Base-by-base conservation (phyloP, 192 early-diverging fungal species). In the Backusella sp. region DNA sequence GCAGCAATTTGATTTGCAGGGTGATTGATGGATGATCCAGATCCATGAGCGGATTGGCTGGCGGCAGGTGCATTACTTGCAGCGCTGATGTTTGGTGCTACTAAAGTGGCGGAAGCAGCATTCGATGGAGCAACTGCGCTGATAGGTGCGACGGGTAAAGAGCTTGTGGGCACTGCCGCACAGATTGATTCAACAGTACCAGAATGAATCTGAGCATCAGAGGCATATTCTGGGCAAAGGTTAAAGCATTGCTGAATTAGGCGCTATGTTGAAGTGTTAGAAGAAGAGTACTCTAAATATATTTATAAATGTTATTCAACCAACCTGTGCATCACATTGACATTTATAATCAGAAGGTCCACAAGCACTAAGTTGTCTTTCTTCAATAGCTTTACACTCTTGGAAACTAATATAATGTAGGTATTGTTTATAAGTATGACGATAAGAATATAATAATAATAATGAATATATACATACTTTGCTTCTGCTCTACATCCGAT, bases 171-270 rank as follows among this genome's bases (percentile, higher is more conserved):
- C 9, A 79, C 73, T 6, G 77, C 77, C 26, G 73, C 34, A 44
- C 77, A 79, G 30, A 79, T 79, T 4, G 46, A 35, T 9, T 74
- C 39, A 23, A 74, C 67, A 4, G 73, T 79, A 26, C 73, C 73
- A 14, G 59, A 26, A 28, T 79, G 77, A 21, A 70, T 74, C 6
- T 17, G 32, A 12, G 77, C 77, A 28, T 79, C 73, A 26, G 39
- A 32, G 23, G 66, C 67, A 44, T 79, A 79, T 15, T 62, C 49
- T 36, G 77, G 77, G 46, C 77, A 79, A 15, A 79, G 44, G 44
- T 79, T 79, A 44, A 37, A 79, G 19, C 77, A 79, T 70, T 79
- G 67, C 12, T 79, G 77, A 23, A 79, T 79, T 21, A 79, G 36
- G 30, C 32, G 46, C 46, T 53, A 62, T 12, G 56, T 9, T 3